Base-by-base conservation (phyloP, 345 rosid species). In the Hirschfeldia incana region DNA sequence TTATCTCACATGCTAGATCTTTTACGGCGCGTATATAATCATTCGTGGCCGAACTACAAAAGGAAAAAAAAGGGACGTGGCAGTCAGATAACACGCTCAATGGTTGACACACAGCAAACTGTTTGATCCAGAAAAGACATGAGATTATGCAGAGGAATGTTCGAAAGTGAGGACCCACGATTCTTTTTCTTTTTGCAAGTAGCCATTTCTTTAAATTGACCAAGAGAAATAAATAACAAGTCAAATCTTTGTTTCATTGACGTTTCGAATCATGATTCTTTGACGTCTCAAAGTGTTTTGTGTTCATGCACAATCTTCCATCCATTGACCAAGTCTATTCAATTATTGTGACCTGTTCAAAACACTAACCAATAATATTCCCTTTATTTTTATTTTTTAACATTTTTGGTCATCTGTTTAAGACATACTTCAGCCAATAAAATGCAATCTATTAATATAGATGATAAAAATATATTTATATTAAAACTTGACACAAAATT, bases 1-100 rank as follows among this genome's bases (percentile, higher is more conserved):
- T 85, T 53, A 95, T 74, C 85, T 88, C 88, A 76, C 98, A 86
- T 65, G 98, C 87, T 51, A 95, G 64, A 27, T 78, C 87, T 71
- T 86, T 85, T 8, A 86, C 94, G 39, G 87, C 89, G 29, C 66
- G 81, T 75, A 89, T 78, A 84, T 91, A 95, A 68, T 84, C 87
- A 75, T 90, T 85, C 84, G 86, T 88, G 7, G 84, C 89, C 17
- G 86, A 85, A 82, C 99, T 95, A 72, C 13, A 72, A 6, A 80
- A 75, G 6, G 30, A 65, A 72, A 6, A 13, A 37, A 12, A 10
- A 13, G n/a, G n/a, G 65, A 81, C 77, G 80, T 81, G 81, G 65
- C 34, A 33, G 10, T 69, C 10, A 69, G 2, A 2, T 28, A 67
- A 53, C 29, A 64, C 59, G 30, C 8, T 73, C 60, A 42, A 55